phyloP scores from a whole-genome alignment of 1,284 basidiomycete genomes.

The Puccinia polysora region DNA sequence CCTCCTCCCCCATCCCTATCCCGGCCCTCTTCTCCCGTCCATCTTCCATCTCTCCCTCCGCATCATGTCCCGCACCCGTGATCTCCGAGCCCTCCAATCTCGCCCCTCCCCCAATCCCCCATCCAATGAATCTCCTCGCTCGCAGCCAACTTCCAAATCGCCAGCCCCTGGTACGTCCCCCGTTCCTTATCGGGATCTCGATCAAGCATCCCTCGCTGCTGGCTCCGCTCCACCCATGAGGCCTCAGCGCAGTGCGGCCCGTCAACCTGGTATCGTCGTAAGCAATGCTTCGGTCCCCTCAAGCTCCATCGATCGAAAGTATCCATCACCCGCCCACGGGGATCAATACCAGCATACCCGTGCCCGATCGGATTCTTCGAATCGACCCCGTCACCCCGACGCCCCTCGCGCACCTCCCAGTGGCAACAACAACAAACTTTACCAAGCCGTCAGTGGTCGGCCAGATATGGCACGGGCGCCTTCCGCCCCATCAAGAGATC shows the following conservation, averaged over 20 bases:
- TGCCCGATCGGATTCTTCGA: conserved; percentile 23
- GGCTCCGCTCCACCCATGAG: conserved; percentile 18
- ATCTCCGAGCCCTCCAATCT: conserved; percentile 23
- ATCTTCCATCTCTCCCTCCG: background rate
- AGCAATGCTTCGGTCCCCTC: conserved; percentile 9
- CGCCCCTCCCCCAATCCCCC: background rate
- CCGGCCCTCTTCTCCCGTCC: background rate
- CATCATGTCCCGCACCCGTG: conserved; percentile 36
- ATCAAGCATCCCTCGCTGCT: conserved; percentile 3
- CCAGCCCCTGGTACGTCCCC: background rate
- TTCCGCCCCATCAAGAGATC: background rate
- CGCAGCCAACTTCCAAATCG: background rate
- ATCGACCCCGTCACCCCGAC: background rate
- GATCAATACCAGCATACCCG: conserved; percentile 7
- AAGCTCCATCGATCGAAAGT: background rate
- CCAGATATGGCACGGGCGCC: conserved; percentile 3
- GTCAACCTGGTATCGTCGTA: conserved; percentile 42
- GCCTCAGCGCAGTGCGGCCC: conserved; percentile 36
- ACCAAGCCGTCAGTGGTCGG: conserved; percentile 27
- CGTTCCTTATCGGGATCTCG: background rate
- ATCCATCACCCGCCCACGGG: background rate
- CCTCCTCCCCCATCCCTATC: background rate
- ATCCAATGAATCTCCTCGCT: background rate
- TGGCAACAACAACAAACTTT: conserved; percentile 33
- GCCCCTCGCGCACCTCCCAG: conserved; percentile 8